Evolutionary conservation across 2,329 filamentous ascomycete species (phyloP), one percentile per base, ranked within the genome.

Genomic region (Hypoxylon sp.): DNA sequence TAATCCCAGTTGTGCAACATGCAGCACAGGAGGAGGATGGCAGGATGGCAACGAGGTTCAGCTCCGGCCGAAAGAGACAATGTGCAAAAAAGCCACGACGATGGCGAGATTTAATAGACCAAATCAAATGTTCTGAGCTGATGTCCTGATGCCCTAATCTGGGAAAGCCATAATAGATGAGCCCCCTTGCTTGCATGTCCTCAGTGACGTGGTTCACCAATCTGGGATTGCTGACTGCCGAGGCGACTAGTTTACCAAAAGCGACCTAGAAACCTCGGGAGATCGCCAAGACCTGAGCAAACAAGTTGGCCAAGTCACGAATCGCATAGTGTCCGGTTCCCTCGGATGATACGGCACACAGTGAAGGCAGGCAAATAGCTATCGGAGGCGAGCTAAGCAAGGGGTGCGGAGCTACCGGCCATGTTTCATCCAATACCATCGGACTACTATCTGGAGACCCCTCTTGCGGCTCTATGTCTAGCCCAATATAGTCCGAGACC

Each of bases 391-490:
- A 12, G 12, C 23, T n/a, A 46, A 50, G 30, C 31, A 51, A 51
- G 47, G 52, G 42, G 7, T 6, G n/a, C 9, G 25, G 21, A 37
- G 35, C 51, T 27, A 38, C 31, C 37, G 46, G 51, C 38, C 25
- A 48, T 49, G 37, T 41, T 51, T 29, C 8, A 8, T 27, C 38
- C 40, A 57, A 52, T 52, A 37, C 38, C 25, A 44, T 19, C 23
- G 37, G 30, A 44, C 38, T 38, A 51, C 32, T 40, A 26, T 55
- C 26, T 29, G 21, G 20, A 36, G 8, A 7, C 19, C 27, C 30
- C 15, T 26, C 16, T 31, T 54, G 55, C 46, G 55, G 55, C 55
- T 55, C 42, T 36, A 42, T 45, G 23, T 15, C 27, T 41, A 52
- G 34, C 25, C n/a, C n/a, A 12, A 30, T 4, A 31, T 31, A 52